Percentiles rank a stretch among this genome's conserved stretches.
These are phyloP conservation scores for Sporothrix luriei DNA, from an alignment of 2,329 filamentous ascomycete genomes.

Conservation along the genomic window DNA sequence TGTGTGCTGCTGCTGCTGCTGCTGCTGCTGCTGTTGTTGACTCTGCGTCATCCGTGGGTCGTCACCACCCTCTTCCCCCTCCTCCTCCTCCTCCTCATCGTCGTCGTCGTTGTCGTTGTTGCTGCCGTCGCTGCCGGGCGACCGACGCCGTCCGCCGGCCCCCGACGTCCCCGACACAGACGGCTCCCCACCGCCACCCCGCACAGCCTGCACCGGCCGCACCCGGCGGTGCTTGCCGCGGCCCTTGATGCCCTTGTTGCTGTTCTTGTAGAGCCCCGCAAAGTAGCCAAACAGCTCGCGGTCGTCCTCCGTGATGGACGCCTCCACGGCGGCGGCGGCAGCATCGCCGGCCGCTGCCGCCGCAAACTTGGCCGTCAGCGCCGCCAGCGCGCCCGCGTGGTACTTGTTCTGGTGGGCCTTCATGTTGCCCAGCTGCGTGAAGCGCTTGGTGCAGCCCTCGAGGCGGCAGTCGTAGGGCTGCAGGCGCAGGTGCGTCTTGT, in stretches of 20 bases:
- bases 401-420: constrained; percentile 97
- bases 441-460: constrained; percentile 82
- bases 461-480: constrained; percentile 82
- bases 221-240: constrained; percentile 82
- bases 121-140: background rate
- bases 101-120: background rate
- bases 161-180: background rate
- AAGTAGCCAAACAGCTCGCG: constrained; percentile 82
- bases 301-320: constrained; percentile 50
- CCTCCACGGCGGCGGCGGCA: constrained; percentile 65
- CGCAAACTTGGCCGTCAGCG: constrained; percentile 71
- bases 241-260: constrained; percentile 97
- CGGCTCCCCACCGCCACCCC: background rate
- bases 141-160: background rate
- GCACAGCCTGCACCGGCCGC: constrained; percentile 38
- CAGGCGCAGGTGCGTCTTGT: constrained; percentile 73
- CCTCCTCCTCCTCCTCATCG: background rate
- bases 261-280: constrained; percentile 87
- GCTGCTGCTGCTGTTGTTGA: no score
- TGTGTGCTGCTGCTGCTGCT: background rate
- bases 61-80: background rate
- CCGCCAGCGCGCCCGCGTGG: constrained; percentile 72
- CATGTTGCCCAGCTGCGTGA: constrained; percentile 87
- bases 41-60: background rate
- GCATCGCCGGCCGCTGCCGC: constrained; percentile 61